phyloP scores from a whole-genome alignment of 441 rosid species.

The Populus tomentosa region DNA sequence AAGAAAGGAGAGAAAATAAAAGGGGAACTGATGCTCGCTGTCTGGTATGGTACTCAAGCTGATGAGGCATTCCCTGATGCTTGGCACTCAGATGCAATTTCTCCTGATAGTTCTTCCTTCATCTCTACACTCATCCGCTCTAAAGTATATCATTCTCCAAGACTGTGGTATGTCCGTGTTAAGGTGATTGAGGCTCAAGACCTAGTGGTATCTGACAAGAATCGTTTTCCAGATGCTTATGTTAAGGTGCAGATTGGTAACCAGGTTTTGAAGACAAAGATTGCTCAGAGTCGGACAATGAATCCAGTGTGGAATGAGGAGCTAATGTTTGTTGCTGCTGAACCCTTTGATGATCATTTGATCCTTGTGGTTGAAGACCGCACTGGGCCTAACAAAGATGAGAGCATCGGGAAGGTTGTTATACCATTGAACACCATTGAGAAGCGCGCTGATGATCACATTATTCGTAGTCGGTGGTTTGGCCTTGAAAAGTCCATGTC shows the following conservation, averaged over 20 bases:
- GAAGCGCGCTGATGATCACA: slow-evolving; percentile 63
- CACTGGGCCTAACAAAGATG: slow-evolving; percentile 61
- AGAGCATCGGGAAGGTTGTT: slow-evolving; percentile 57
- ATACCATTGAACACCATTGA: slow-evolving; percentile 49
- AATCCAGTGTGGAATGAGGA: slow-evolving; percentile 89
- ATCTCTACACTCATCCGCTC: slow-evolving; percentile 55
- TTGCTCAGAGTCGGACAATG: slow-evolving; percentile 40
- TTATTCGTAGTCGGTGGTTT: slow-evolving; percentile 54
- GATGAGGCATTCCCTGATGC: slow-evolving; percentile 94
- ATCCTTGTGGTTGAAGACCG: slow-evolving; percentile 73
- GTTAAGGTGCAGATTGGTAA: slow-evolving; percentile 68
- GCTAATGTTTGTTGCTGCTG: slow-evolving; percentile 79
- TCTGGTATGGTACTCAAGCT: slow-evolving; percentile 96
- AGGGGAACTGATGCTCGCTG: slow-evolving; percentile 87
- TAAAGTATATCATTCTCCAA: slow-evolving; percentile 91
- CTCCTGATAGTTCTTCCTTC: slow-evolving; percentile 44
- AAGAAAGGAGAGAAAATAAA: slow-evolving; percentile 50
- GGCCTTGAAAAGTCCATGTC: slow-evolving; percentile 56
- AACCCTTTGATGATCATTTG: slow-evolving; percentile 81
- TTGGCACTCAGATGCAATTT: slow-evolving; percentile 72
- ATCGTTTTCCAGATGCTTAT: slow-evolving; percentile 55
- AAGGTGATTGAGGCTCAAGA: slow-evolving; percentile 87
- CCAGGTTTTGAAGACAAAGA: slow-evolving; percentile 70
- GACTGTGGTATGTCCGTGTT: slow-evolving; percentile 89
- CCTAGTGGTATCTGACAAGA: slow-evolving; percentile 55